These are phyloP conservation scores for Vitis hybrid DNA, from an alignment of 177 flowering plant genomes.

Conservation along the genomic window DNA sequence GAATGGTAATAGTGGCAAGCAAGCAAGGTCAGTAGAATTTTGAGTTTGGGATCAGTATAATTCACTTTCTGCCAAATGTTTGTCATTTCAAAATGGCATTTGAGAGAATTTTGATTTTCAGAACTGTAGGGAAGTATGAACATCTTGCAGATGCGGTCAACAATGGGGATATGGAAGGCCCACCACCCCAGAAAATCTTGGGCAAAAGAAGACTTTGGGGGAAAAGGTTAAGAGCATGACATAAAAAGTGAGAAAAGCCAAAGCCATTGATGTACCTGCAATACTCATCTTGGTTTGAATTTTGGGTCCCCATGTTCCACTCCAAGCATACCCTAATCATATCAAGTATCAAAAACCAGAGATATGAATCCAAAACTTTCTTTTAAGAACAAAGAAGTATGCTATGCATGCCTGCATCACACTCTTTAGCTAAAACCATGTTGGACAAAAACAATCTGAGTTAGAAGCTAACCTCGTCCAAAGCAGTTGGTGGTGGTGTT, in stretches of 20 bases:
- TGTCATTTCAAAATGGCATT: no score
- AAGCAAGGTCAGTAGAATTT: no score
- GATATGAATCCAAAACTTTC: neutral
- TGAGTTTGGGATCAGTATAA: no score
- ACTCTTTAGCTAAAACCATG: neutral
- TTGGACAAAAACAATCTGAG: neutral
- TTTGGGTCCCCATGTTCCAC: constrained; percentile 31
- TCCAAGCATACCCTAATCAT: constrained; percentile 46
- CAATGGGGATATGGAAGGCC: no score
- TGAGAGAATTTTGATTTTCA: no score
- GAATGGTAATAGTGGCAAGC: no score
- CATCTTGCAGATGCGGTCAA: no score
- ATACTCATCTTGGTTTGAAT: constrained; percentile 23
- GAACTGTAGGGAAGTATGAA: no score
- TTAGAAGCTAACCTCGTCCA: constrained; percentile 48
- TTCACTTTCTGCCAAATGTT: no score
- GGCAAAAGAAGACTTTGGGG: constrained; percentile 8
- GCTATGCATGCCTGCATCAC: no score
- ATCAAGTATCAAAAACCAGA: constrained; percentile 3
- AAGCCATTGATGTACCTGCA: constrained; percentile 24
- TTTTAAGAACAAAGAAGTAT: no score
- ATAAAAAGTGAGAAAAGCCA: constrained; percentile 4
- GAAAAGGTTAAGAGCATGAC: neutral
- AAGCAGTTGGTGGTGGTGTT: constrained; percentile 54
- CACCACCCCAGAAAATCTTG: neutral